Evolutionary conservation across 2,329 filamentous ascomycete species (phyloP), one percentile per base, ranked within the genome.

Genomic region (Knufia fluminis): DNA sequence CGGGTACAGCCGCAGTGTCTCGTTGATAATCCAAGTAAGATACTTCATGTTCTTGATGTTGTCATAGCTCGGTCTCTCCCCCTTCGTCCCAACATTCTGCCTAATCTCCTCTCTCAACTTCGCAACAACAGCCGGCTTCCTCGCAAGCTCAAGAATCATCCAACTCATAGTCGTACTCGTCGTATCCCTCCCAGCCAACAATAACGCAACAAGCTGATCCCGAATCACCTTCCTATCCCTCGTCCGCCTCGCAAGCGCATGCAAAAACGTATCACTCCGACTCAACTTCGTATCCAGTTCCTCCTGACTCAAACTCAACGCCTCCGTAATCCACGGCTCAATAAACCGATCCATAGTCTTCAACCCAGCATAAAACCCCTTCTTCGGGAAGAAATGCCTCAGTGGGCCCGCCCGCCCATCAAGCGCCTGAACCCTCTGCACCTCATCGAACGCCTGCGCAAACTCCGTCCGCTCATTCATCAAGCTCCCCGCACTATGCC

Each of bases 31-130:
- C 59, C 82, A 68, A 41, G 68, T 72, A 14, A 92, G 77, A 64
- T 91, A 95, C 60, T 85, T 83, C 88, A 95, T 94, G 56, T 76
- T 76, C 72, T 94, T 95, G 52, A 95, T 74, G 62, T 95, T 79
- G 10, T 79, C 76, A 64, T 94, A 95, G 0, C 83, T 88, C 0
- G 65, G 66, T 45, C 65, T 68, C 72, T 4, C 74, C 4, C 35
- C 17, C 16, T 9, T 39, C 8, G 46, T 67, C 1, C 89, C 89
- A 3, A 95, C 76, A 0, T 72, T 71, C 1, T 75, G 63, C 22
- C 82, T 64, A 60, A 95, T 88, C 66, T 95, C 88, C 20, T 71
- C 66, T 20, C 89, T 80, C 46, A 96, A 74, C 62, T 80, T 85
- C 46, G 71, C 64, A 2, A 88, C 77, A 2, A 79, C 74, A 1